phyloP scores from a whole-genome alignment of 177 flowering plant species.

The Telopea speciosissima region DNA sequence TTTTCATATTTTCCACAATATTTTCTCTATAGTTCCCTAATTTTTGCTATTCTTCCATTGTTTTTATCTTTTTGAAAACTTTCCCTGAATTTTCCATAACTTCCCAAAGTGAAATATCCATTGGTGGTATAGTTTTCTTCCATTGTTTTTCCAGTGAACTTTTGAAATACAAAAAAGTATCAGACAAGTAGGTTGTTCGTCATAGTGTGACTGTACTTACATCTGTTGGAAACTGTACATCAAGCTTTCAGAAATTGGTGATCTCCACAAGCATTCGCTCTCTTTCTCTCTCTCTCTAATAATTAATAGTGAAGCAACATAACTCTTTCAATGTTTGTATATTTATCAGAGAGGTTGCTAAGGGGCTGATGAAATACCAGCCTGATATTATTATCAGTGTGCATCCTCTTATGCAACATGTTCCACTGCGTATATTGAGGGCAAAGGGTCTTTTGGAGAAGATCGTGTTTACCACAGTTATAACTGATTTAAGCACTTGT shows the following conservation, averaged over 20 bases:
- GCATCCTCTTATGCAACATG: conserved; percentile 98
- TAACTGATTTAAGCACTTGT: conserved; percentile 93
- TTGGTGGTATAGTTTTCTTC: no score
- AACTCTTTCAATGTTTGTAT: not conserved
- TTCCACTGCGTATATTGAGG: conserved; percentile 83
- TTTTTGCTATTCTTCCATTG: no score
- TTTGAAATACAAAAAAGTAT: not conserved
- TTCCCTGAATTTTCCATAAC: no score
- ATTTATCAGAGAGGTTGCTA: conserved; percentile 72
- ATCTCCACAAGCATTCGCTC: no score
- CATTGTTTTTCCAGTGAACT: no score
- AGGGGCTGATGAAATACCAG: conserved; percentile 86
- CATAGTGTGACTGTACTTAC: not conserved
- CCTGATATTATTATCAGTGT: conserved; percentile 97
- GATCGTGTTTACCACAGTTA: conserved; percentile 90
- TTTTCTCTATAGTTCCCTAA: no score
- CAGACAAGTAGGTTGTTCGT: not conserved
- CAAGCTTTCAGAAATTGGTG: not conserved
- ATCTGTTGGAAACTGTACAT: not conserved
- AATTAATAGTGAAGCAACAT: not conserved
- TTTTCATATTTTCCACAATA: no score
- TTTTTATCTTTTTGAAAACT: no score
- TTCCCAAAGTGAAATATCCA: no score
- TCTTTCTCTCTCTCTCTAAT: no score
- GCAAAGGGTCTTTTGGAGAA: conserved; percentile 80